Evolutionary conservation across 1,284 basidiomycete species (phyloP).

Genomic region (Malassezia psittaci): DNA sequence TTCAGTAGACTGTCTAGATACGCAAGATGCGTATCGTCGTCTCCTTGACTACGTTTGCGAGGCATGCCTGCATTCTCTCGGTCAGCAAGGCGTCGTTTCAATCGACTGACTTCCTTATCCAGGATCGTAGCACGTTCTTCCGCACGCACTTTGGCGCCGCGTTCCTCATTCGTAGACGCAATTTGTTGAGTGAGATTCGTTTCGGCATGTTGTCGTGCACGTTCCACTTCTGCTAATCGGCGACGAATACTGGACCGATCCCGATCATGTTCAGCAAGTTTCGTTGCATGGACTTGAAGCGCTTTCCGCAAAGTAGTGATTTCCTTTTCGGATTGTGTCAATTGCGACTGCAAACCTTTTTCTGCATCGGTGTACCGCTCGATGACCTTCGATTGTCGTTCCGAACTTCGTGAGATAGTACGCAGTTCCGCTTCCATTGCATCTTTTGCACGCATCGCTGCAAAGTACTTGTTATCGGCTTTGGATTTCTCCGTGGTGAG

Average conservation of each 20-base stretch:
- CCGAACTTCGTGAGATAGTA: slow-evolving; percentile 57
- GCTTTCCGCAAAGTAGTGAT: slow-evolving; percentile 46
- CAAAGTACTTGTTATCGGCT: slow-evolving; percentile 87
- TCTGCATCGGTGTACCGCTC: slow-evolving; percentile 64
- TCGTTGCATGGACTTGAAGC: slow-evolving; percentile 28
- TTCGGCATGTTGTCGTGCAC: slow-evolving; percentile 19
- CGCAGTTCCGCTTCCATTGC: slow-evolving; percentile 68
- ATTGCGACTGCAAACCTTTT: slow-evolving; percentile 54
- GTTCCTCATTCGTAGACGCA: slow-evolving; percentile 18
- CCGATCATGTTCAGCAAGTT: slow-evolving; percentile 41
- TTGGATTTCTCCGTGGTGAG: slow-evolving; percentile 62
- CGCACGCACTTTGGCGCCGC: slow-evolving; percentile 23
- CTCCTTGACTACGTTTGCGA: slow-evolving; percentile 17
- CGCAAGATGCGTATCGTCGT: slow-evolving; percentile 39
- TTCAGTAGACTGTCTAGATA: slow-evolving; percentile 69
- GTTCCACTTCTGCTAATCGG: slow-evolving; percentile 20
- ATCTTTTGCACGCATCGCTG: slow-evolving; percentile 80
- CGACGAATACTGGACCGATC: slow-evolving; percentile 37
- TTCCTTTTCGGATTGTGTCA: slow-evolving; percentile 56
- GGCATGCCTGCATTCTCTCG: slow-evolving; percentile 31
- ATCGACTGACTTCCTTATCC: slow-evolving; percentile 30
- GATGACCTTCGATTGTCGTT: slow-evolving; percentile 68
- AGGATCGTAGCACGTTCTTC: slow-evolving; percentile 26
- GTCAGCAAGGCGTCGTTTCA: slow-evolving; percentile 30
- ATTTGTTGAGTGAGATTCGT: slow-evolving; percentile 31